These are phyloP conservation scores for Daldinia bambusicola DNA, from an alignment of 495 filamentous ascomycete species.

Conservation along the genomic window DNA sequence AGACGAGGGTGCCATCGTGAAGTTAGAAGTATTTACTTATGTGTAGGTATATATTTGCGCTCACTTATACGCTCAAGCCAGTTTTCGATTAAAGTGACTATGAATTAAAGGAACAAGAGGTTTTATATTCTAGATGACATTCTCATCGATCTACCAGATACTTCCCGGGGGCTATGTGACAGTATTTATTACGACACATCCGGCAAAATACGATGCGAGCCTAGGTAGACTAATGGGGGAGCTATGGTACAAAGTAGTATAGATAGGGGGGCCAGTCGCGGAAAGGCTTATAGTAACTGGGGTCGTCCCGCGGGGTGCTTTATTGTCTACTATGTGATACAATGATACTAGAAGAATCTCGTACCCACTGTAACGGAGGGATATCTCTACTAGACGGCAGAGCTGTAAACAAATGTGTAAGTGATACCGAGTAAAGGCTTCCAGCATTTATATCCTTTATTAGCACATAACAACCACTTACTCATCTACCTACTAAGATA, in stretches of 20 bases:
- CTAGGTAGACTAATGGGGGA: constrained; percentile 4
- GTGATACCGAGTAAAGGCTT: neutral
- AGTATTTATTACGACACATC: constrained; percentile 35
- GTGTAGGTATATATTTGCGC: neutral
- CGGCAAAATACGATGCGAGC: constrained; percentile 46
- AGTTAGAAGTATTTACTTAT: neutral
- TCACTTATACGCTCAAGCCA: neutral
- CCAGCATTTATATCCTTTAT: too few species aligned
- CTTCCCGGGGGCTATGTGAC: constrained; percentile 19
- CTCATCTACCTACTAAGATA: neutral
- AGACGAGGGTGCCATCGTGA: constrained; percentile 59
- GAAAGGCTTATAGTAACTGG: constrained; percentile 1
- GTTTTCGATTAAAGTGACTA: neutral
- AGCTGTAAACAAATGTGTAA: neutral
- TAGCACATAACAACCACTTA: neutral
- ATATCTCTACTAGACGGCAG: neutral
- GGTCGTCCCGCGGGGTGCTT: neutral
- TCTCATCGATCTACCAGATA: constrained; percentile 5
- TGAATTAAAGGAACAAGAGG: neutral
- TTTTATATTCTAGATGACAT: constrained; percentile 13
- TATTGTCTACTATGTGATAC: neutral
- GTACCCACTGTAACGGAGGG: neutral
- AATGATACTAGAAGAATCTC: neutral
- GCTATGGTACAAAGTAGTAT: constrained; percentile 22
- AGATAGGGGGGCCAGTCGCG: constrained; percentile 25